These are phyloP conservation scores for Aquilaria malaccensis DNA, from an alignment of 345 rosid genomes.

Conservation along the genomic window DNA sequence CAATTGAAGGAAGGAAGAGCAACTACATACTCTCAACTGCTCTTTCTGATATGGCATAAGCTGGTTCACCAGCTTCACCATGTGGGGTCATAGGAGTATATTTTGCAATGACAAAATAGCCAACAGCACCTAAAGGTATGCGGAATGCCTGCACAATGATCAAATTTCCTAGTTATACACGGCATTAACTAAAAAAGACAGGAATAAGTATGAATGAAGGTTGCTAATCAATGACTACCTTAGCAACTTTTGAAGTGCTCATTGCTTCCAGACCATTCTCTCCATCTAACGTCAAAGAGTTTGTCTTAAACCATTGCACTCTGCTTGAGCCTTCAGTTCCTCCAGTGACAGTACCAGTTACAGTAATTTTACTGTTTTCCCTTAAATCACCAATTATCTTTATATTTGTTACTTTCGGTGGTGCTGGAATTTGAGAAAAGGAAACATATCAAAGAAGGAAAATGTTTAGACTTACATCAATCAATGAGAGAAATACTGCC, in stretches of 20 bases:
- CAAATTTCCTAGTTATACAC: slow-evolving; percentile 22
- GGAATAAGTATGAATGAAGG: slow-evolving; percentile 1
- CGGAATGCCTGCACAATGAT: slow-evolving; percentile 66
- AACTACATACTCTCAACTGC: slow-evolving; percentile 68
- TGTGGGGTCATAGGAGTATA: slow-evolving; percentile 83
- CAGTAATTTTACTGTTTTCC: slow-evolving; percentile 85
- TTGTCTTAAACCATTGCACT: slow-evolving; percentile 93
- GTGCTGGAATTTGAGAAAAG: slow-evolving; percentile 48
- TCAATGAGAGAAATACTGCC: no score
- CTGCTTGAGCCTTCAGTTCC: slow-evolving; percentile 93
- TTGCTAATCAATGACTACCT: slow-evolving; percentile 35
- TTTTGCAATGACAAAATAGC: slow-evolving; percentile 66
- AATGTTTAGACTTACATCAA: no score
- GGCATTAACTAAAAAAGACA: neutral
- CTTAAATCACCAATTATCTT: slow-evolving; percentile 81
- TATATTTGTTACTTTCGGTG: slow-evolving; percentile 82
- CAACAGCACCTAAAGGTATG: slow-evolving; percentile 93
- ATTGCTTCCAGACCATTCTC: slow-evolving; percentile 70
- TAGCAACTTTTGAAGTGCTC: slow-evolving; percentile 82
- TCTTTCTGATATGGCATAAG: slow-evolving; percentile 61
- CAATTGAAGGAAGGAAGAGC: neutral
- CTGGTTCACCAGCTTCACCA: slow-evolving; percentile 89
- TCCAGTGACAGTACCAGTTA: slow-evolving; percentile 73
- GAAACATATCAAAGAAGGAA: neutral
- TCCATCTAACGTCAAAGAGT: slow-evolving; percentile 40